A percentile compares a stretch with the other conserved stretches of the same genome.
phyloP scores from a whole-genome alignment of 2,329 filamentous ascomycete genomes.

The Aspergillus sp. region DNA sequence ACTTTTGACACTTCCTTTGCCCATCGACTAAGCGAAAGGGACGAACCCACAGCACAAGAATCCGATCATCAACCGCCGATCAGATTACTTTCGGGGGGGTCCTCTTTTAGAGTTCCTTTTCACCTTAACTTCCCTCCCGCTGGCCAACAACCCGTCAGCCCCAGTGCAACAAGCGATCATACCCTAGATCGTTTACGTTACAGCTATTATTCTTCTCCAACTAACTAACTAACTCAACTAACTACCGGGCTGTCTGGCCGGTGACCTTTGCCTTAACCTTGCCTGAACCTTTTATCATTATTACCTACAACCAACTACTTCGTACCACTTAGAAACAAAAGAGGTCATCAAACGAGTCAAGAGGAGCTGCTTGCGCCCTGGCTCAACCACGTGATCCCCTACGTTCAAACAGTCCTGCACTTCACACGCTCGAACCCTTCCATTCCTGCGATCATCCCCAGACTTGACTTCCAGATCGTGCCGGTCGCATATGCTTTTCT shows the following conservation, averaged over 20 bases:
- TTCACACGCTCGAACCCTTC: conserved; percentile 4
- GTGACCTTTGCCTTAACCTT: background rate
- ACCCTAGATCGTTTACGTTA: conserved; percentile 7
- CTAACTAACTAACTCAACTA: background rate
- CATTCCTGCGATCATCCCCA: conserved; percentile 12
- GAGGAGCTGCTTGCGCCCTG: conserved; percentile 8
- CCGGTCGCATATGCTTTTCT: conserved; percentile 15
- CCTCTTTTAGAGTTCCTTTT: conserved; percentile 4
- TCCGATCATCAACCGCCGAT: conserved; percentile 8
- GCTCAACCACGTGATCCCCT: conserved; percentile 1
- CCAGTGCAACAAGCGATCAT: conserved; percentile 9
- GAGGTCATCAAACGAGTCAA: background rate
- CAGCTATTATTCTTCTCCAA: background rate
- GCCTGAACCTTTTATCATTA: background rate
- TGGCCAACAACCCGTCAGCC: conserved; percentile 4
- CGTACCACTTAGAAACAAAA: background rate
- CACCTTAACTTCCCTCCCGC: conserved; percentile 2
- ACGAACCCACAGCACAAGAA: background rate
- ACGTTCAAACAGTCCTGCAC: background rate
- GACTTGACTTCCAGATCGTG: conserved; percentile 11
- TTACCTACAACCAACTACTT: background rate
- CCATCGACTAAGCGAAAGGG: conserved; percentile 2
- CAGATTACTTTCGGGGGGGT: background rate
- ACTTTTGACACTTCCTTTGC: background rate
- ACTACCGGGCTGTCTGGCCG: background rate